phyloP scores from a whole-genome alignment of 345 rosid genomes.

The Theobroma cacao region DNA sequence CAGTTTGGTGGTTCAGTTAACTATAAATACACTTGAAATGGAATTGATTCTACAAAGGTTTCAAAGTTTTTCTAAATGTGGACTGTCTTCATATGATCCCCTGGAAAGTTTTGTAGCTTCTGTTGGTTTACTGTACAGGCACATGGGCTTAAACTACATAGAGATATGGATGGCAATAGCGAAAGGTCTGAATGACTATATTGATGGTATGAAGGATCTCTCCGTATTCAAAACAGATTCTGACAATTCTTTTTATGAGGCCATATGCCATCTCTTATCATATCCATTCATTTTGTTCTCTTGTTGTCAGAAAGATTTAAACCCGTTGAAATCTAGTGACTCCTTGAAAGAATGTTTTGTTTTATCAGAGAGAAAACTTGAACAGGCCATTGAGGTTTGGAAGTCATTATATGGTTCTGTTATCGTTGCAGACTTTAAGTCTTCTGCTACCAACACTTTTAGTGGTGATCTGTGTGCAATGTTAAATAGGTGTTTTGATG shows the following conservation, averaged over 20 bases:
- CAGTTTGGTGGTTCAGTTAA: constrained; percentile 25
- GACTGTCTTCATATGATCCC: constrained; percentile 34
- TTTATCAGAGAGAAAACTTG: constrained; percentile 24
- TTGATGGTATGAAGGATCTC: constrained; percentile 27
- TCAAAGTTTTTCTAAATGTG: constrained; percentile 23
- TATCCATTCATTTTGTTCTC: constrained; percentile 44
- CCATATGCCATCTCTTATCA: constrained; percentile 35
- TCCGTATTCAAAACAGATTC: constrained; percentile 20
- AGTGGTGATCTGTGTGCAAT: constrained; percentile 28
- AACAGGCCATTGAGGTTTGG: constrained; percentile 40
- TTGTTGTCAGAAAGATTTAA: constrained; percentile 6
- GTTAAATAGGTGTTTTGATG: constrained; percentile 27
- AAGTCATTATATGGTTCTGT: constrained; percentile 39
- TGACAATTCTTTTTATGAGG: constrained; percentile 13
- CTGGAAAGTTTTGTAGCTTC: constrained; percentile 32
- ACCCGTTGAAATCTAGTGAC: not conserved
- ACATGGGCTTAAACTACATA: constrained; percentile 21
- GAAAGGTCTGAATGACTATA: constrained; percentile 32
- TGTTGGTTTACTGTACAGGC: constrained; percentile 32
- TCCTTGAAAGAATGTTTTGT: constrained; percentile 23
- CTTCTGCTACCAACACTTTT: constrained; percentile 23
- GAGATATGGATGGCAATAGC: constrained; percentile 42
- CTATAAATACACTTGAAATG: not conserved
- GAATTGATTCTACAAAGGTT: constrained; percentile 22
- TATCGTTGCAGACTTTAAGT: constrained; percentile 20